Percentiles rank a stretch among this genome's conserved stretches.
These are phyloP conservation scores for Macrophomina tecta DNA, from an alignment of 2,329 filamentous ascomycete species.

Conservation along the genomic window DNA sequence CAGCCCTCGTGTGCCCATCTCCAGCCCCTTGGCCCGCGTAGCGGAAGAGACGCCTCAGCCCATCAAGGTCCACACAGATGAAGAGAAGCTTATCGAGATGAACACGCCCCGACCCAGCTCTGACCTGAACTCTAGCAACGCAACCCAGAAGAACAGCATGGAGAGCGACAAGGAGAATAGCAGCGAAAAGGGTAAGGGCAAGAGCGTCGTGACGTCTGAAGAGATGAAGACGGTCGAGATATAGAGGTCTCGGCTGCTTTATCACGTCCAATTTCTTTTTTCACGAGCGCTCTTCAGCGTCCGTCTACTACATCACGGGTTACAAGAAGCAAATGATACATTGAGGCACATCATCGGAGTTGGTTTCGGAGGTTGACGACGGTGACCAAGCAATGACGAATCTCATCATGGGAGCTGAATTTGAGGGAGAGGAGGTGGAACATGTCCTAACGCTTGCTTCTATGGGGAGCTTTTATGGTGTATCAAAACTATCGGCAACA, in stretches of 20 bases:
- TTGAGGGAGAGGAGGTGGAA: constrained; percentile 3
- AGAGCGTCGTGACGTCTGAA: constrained; percentile 34
- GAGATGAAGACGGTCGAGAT: constrained; percentile 59
- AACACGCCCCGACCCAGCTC: constrained; percentile 49
- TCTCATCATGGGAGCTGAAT: constrained; percentile 20
- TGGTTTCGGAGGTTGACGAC: constrained; percentile 21
- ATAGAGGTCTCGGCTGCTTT: constrained; percentile 33
- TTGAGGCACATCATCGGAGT: constrained; percentile 25
- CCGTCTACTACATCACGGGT: constrained; percentile 20
- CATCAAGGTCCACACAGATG: constrained; percentile 45
- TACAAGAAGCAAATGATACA: constrained; percentile 27
- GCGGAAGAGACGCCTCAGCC: constrained; percentile 66
- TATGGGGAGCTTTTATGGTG: constrained; percentile 9
- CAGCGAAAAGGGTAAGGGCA: constrained; percentile 36
- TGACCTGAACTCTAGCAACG: constrained; percentile 36
- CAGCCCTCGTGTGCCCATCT: constrained; percentile 71
- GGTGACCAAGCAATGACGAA: constrained; percentile 21
- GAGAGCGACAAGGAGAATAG: constrained; percentile 47
- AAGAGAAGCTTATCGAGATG: constrained; percentile 52
- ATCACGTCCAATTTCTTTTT: neutral
- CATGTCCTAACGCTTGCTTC: constrained; percentile 21
- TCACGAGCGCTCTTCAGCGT: neutral
- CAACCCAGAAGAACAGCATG: constrained; percentile 39
- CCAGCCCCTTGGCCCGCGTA: constrained; percentile 75
- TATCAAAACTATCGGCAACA: constrained; percentile 23